Conservation (phyloP, 306 rosid genomes). For the Prunus padus region DNA sequence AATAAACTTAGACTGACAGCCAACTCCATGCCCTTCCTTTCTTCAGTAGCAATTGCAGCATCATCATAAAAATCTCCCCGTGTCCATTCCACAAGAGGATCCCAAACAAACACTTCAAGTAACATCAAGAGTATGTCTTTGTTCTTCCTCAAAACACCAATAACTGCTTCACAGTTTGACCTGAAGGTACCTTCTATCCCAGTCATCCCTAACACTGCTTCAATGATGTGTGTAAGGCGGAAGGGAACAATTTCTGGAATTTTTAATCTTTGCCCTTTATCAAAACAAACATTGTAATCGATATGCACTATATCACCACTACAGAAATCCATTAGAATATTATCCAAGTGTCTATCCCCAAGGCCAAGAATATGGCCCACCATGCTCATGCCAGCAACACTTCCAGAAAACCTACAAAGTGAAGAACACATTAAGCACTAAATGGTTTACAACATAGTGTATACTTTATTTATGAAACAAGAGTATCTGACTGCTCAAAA, state of each 20-base stretch:
- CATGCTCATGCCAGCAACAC: conserved; percentile 96
- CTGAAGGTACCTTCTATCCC: conserved; percentile 95
- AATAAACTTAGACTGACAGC: conserved; percentile 97
- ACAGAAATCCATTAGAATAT: conserved; percentile 86
- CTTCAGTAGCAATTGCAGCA: conserved; percentile 97
- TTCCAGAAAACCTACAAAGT: conserved; percentile 79
- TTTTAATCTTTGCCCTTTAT: conserved; percentile 86
- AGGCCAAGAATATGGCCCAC: conserved; percentile 95
- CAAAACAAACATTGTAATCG: conserved; percentile 95
- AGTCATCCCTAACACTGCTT: conserved; percentile 90
- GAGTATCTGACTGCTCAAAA: not conserved
- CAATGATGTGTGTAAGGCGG: conserved; percentile 91
- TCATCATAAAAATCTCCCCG: conserved; percentile 96
- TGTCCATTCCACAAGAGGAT: conserved; percentile 96
- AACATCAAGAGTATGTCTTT: conserved; percentile 88
- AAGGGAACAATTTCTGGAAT: conserved; percentile 97
- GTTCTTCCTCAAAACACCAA: conserved; percentile 73
- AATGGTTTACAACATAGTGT: not conserved
- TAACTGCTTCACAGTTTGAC: conserved; percentile 86
- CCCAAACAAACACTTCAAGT: conserved; percentile 94
- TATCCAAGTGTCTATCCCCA: conserved; percentile 94
- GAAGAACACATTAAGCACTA: conserved; percentile 21
- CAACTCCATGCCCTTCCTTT: conserved; percentile 97
- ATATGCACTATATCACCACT: conserved; percentile 88
- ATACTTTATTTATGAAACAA: not conserved